phyloP scores from a whole-genome alignment of 2,329 filamentous ascomycete genomes.

The Aspergillus texensis region DNA sequence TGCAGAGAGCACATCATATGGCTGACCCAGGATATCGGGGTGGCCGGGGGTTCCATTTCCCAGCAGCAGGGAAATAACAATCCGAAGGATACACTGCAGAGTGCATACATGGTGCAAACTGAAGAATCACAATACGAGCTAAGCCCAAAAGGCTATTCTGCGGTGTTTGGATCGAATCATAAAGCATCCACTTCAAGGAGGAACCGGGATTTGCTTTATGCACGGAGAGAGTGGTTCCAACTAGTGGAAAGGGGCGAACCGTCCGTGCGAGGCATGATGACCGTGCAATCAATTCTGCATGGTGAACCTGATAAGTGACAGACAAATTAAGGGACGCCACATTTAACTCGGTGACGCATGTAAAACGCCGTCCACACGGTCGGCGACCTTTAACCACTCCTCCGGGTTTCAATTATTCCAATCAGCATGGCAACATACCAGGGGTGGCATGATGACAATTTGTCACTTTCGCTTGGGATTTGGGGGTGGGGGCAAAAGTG shows the following conservation, averaged over 20 bases:
- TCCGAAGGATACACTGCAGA: background rate
- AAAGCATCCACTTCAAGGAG: background rate
- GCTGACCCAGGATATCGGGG: too few relatives aligned
- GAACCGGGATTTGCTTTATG: background rate
- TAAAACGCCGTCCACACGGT: background rate
- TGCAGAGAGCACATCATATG: background rate
- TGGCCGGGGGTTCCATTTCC: background rate
- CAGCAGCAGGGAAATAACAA: background rate
- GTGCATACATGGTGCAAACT: background rate
- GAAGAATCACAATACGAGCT: background rate
- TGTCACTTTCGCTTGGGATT: constrained; percentile 2
- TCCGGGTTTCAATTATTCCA: background rate
- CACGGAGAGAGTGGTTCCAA: background rate
- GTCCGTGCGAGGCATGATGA: background rate
- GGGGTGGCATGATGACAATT: background rate
- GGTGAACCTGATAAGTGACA: background rate
- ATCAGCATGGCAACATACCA: background rate
- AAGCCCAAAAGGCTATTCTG: background rate
- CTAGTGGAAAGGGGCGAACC: background rate
- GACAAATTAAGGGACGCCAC: constrained; percentile 2
- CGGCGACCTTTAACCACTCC: constrained; percentile 1
- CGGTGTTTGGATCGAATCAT: background rate
- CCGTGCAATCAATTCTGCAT: background rate
- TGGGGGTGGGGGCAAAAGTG: constrained; percentile 2
- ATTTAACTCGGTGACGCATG: constrained; percentile 2